phyloP scores from a whole-genome alignment of 75 land plant genomes.

The Cryptomeria japonica region DNA sequence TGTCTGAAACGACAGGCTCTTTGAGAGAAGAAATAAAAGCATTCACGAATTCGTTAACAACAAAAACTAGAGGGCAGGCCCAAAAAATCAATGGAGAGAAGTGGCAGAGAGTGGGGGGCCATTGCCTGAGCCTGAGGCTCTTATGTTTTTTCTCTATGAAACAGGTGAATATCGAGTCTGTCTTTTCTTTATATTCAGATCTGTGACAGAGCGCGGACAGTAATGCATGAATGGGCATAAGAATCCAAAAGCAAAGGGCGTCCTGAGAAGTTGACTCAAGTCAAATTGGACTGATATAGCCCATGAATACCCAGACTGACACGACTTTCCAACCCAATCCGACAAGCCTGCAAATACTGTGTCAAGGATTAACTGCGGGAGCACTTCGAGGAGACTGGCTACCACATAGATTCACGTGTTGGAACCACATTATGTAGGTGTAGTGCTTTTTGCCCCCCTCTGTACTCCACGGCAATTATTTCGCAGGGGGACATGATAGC shows the following conservation, averaged over 20 bases:
- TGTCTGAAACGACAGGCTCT: background rate
- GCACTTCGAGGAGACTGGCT: slow-evolving; percentile 13
- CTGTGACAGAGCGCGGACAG: background rate
- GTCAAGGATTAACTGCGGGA: slow-evolving; percentile 9
- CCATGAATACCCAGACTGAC: slow-evolving; percentile 7
- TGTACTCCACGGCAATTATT: background rate
- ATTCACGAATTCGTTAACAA: background rate
- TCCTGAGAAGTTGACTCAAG: background rate
- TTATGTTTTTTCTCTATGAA: background rate
- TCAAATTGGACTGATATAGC: background rate
- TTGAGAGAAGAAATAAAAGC: background rate
- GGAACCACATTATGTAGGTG: background rate
- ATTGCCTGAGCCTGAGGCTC: too few species aligned
- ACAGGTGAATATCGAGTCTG: background rate
- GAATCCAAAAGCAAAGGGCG: background rate
- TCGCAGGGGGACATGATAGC: slow-evolving; percentile 6
- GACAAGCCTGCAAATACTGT: slow-evolving; percentile 11
- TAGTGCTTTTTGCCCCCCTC: background rate
- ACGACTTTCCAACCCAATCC: slow-evolving; percentile 8
- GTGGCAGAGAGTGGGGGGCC: background rate
- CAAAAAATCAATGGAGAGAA: background rate
- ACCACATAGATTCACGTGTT: slow-evolving; percentile 16
- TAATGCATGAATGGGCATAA: background rate
- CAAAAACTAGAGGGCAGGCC: background rate
- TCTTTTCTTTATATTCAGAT: background rate